Conservation (phyloP, 1,284 basidiomycete species). For the Boletellus deceptivus region DNA sequence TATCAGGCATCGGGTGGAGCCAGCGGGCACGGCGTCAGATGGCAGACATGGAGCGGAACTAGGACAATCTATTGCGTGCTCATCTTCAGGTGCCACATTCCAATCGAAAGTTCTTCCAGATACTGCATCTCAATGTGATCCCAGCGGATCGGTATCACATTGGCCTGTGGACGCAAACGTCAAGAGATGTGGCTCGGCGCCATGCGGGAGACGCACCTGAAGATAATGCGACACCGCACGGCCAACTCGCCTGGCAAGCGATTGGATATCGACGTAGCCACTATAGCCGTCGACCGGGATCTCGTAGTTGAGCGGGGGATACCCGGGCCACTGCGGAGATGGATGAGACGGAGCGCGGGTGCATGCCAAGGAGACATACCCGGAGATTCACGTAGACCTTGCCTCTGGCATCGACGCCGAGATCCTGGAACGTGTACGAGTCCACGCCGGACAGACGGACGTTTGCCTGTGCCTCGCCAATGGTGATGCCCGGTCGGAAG, state of each 20-base stretch:
- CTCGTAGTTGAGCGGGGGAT: conserved; percentile 68
- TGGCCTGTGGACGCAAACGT: conserved; percentile 41
- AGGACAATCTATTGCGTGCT: conserved; percentile 36
- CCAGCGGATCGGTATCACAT: conserved; percentile 64
- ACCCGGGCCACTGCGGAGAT: conserved; percentile 62
- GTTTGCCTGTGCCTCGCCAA: conserved; percentile 68
- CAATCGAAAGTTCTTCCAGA: conserved; percentile 65
- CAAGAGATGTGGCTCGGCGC: conserved; percentile 10
- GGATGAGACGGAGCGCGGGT: neutral
- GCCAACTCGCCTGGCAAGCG: conserved; percentile 64
- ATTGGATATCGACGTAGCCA: conserved; percentile 61
- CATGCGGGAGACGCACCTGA: conserved; percentile 44
- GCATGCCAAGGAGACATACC: conserved; percentile 37
- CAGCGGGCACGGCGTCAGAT: conserved; percentile 2
- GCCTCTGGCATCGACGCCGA: conserved; percentile 58
- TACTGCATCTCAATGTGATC: conserved; percentile 69
- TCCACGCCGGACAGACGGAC: conserved; percentile 59
- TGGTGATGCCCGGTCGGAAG: conserved; percentile 60
- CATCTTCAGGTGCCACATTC: conserved; percentile 63
- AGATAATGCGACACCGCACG: conserved; percentile 74
- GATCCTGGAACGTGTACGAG: conserved; percentile 57
- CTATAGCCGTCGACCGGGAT: conserved; percentile 69
- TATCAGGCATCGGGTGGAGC: conserved; percentile 13
- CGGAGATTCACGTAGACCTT: conserved; percentile 61
- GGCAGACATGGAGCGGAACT: conserved; percentile 6